Base-by-base conservation (phyloP, 805 yeast species). In the Lachancea meyersii region DNA sequence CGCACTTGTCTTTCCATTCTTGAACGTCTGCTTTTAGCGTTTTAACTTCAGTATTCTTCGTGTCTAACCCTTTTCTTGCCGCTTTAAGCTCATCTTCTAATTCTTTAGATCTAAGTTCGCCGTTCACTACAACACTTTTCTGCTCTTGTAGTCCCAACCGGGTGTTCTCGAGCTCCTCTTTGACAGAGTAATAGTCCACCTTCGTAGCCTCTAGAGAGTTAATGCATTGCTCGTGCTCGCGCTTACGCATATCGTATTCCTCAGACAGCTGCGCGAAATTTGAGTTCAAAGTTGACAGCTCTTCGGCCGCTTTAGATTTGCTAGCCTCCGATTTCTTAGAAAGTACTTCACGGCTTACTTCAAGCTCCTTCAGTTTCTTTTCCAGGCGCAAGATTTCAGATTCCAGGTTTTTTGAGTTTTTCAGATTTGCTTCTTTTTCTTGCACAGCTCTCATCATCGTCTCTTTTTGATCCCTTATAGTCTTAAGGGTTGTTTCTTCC, bases 161-260 rank as follows among this genome's bases (percentile, higher is more conserved):
- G 5, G 24, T 11, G 3, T 32, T 13, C 11, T 19, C n/a, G 5
- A 19, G 4, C 35, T 32, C 11, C 9, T 32, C 19, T 20, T 32
- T 23, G 6, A 32, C 24, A 13, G 6, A 6, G n/a, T 7, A 8
- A n/a, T 17, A 8, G 3, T 27, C 16, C 10, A 33, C 11, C 17
- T 17, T 16, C 14, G 16, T 13, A 16, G 4, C 24, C 17, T 27
- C 11, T 23, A 5, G 52, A 55, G 13, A 42, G 46, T 13, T 45
- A 35, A 13, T 7, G 22, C 24, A 18, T 10, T 16, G 22, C 16
- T 32, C 24, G 9, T 19, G 35, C 13, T 32, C 35, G 7, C 11
- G 14, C 24, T 17, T 4, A 13, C 35, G 19, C 4, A 4, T 3
- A 17, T n/a, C 23, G 10, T 19, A 11, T 17, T 32, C 16, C 11